A percentile compares a stretch with the other conserved stretches of the same genome.
phyloP scores from a whole-genome alignment of 2,329 filamentous ascomycete genomes.

The Xylariaceae sp. region DNA sequence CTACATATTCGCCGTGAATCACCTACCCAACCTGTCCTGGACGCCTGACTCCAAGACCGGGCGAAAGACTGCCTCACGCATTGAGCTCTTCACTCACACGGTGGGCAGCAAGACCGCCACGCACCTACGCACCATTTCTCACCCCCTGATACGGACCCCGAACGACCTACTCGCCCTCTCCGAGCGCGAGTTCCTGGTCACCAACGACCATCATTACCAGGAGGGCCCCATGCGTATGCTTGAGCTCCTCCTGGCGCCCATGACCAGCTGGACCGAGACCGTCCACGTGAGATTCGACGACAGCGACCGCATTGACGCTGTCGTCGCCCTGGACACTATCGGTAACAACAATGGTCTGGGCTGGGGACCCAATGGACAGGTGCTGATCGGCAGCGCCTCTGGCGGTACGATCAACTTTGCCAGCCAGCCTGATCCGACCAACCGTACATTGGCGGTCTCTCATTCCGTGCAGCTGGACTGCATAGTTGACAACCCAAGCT shows the following conservation, averaged over 20 bases:
- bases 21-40: slow-evolving; percentile 45
- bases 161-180: slow-evolving; percentile 52
- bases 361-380: slow-evolving; percentile 38
- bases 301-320: slow-evolving; percentile 35
- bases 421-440: slow-evolving; percentile 17
- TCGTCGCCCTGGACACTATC: slow-evolving; percentile 38
- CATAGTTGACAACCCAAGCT: slow-evolving; percentile 54
- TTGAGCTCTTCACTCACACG: slow-evolving; percentile 55
- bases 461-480: slow-evolving; percentile 41
- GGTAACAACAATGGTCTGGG: slow-evolving; percentile 55
- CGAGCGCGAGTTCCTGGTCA: slow-evolving; percentile 49
- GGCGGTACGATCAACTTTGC: slow-evolving; percentile 45
- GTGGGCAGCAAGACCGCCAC: slow-evolving; percentile 35
- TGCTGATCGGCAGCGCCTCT: slow-evolving; percentile 38
- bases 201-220: slow-evolving; percentile 55
- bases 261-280: slow-evolving; percentile 43
- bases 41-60: slow-evolving; percentile 17
- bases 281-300: slow-evolving; percentile 39
- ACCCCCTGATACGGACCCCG: slow-evolving; percentile 51
- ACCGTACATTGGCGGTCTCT: slow-evolving; percentile 31
- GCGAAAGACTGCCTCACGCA: slow-evolving; percentile 43
- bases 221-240: slow-evolving; percentile 41
- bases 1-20: slow-evolving; percentile 59
- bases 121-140: slow-evolving; percentile 49
- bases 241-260: slow-evolving; percentile 40